Conservation (phyloP, 495 filamentous ascomycete species). For the Sabuloglossum arenarium region DNA sequence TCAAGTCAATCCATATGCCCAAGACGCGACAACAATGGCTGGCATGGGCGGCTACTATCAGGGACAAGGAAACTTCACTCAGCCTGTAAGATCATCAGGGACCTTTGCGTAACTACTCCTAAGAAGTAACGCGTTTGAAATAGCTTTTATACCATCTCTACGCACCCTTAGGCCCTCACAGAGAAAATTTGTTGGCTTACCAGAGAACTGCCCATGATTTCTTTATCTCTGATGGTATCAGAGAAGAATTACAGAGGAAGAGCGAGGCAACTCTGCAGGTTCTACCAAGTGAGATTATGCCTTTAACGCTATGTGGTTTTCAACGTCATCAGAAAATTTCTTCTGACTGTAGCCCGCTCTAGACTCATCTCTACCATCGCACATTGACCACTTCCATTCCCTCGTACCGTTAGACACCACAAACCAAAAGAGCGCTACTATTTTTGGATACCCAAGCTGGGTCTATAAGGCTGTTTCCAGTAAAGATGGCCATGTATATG, state of each 20-base stretch:
- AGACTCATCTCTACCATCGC: conserved; percentile 48
- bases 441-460: conserved; percentile 77
- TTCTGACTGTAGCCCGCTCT: background rate
- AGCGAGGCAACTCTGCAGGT: conserved; percentile 65
- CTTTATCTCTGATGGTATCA: conserved; percentile 63
- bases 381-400: conserved; percentile 72
- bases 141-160: conserved; percentile 85
- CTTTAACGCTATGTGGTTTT: background rate
- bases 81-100: conserved; percentile 34
- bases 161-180: conserved; percentile 64
- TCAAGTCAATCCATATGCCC: conserved; percentile 45
- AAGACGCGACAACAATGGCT: conserved; percentile 27
- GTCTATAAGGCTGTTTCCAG: conserved; percentile 86
- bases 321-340: conserved; percentile 4
- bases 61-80: conserved; percentile 31
- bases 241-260: conserved; percentile 81
- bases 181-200: conserved; percentile 55
- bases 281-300: conserved; percentile 43
- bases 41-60: conserved; percentile 34
- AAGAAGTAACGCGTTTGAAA: background rate
- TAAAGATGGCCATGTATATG: conserved; percentile 69
- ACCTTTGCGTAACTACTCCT: conserved; percentile 3
- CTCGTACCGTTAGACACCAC: conserved; percentile 76
- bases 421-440: conserved; percentile 48
- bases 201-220: conserved; percentile 74